These are phyloP conservation scores for Metschnikowia cerradonensis DNA, from an alignment of 805 yeast genomes.

Conservation along the genomic window DNA sequence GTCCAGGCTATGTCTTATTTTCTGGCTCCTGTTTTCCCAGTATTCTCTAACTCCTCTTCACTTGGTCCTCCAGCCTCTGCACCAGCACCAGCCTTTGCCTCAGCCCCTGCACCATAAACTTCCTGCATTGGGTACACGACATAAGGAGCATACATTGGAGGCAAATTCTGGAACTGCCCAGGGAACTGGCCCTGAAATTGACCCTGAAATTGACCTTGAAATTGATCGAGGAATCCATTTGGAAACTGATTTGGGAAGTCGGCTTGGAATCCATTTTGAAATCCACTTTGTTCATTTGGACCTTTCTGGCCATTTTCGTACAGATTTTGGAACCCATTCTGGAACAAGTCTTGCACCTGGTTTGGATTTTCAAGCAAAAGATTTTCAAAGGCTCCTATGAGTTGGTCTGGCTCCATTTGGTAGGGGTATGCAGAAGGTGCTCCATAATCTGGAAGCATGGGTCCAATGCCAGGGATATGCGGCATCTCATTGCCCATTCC, in stretches of 20 bases:
- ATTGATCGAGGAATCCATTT: not conserved
- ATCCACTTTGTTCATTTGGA: too few species aligned
- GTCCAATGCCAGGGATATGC: not conserved
- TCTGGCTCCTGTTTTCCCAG: not conserved
- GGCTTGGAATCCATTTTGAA: too few species aligned
- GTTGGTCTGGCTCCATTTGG: not conserved
- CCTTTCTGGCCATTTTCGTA: too few species aligned
- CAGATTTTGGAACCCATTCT: too few species aligned
- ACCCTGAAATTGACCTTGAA: not conserved
- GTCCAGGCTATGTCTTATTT: too few species aligned
- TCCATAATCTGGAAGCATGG: not conserved
- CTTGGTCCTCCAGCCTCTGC: not conserved
- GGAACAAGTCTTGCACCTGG: not conserved
- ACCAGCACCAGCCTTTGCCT: too few species aligned
- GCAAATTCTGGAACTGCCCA: not conserved
- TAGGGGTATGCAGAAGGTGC: not conserved
- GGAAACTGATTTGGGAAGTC: too few species aligned
- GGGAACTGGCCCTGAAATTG: not conserved
- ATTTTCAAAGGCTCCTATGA: not conserved
- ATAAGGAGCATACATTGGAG: not conserved
- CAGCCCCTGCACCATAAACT: not conserved
- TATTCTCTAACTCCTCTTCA: not conserved
- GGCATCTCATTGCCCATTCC: not conserved
- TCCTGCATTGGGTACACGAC: constrained; percentile 2
- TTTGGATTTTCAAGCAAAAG: not conserved